phyloP scores from a whole-genome alignment of 208 protist species.

The Crithidia mellificae region DNA sequence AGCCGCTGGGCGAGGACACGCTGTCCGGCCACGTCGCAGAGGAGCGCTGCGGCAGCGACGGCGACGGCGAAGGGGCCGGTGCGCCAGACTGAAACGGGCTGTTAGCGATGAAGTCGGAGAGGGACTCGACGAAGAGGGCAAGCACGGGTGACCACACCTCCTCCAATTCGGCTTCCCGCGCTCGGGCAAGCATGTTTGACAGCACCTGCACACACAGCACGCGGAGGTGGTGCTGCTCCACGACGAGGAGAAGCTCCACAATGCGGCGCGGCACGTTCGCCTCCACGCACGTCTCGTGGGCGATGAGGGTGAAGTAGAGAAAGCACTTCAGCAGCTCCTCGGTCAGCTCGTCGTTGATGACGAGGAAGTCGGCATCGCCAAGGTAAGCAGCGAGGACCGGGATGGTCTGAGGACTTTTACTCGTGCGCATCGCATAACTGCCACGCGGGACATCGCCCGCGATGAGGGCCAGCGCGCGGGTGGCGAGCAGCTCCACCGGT shows the following conservation, averaged over 20 bases:
- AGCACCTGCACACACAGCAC: slow-evolving; percentile 54
- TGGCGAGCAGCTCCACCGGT: slow-evolving; percentile 27
- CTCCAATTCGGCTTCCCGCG: slow-evolving; percentile 21
- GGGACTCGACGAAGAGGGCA: slow-evolving; percentile 27
- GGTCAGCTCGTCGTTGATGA: slow-evolving; percentile 42
- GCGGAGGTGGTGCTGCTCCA: slow-evolving; percentile 48
- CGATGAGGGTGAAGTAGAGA: slow-evolving; percentile 39
- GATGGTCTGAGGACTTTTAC: slow-evolving; percentile 30
- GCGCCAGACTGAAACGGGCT: background rate
- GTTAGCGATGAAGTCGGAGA: slow-evolving; percentile 14
- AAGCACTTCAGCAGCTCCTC: slow-evolving; percentile 81
- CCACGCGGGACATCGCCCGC: slow-evolving; percentile 60
- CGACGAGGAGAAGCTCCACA: slow-evolving; percentile 38
- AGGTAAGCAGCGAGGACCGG: slow-evolving; percentile 34
- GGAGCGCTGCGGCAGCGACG: background rate
- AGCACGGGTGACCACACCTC: slow-evolving; percentile 26
- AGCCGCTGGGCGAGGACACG: background rate
- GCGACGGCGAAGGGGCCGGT: background rate
- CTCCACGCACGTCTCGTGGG: slow-evolving; percentile 36
- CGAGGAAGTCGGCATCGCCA: slow-evolving; percentile 31
- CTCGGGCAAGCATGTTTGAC: slow-evolving; percentile 38
- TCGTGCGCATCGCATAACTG: slow-evolving; percentile 33
- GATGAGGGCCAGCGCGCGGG: slow-evolving; percentile 61
- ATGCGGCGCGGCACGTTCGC: slow-evolving; percentile 30
- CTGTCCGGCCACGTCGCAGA: background rate